These are phyloP conservation scores for Blastocystis sp. DNA, from an alignment of 352 stramenopile species.

Conservation along the genomic window DNA sequence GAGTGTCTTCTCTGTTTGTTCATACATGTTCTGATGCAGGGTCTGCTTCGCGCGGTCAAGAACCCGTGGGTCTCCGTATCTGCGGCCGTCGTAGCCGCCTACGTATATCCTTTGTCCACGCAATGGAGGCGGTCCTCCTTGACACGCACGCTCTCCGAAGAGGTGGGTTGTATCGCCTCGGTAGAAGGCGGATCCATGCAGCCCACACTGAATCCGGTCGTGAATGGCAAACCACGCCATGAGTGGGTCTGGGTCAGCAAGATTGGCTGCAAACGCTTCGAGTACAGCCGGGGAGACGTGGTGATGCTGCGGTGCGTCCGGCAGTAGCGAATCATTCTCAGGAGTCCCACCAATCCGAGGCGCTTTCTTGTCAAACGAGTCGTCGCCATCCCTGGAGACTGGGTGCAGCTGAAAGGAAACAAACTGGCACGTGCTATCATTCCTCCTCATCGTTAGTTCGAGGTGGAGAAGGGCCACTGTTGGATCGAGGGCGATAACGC, in stretches of 20 bases:
- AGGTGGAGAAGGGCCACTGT: constrained; percentile 55
- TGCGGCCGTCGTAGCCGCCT: constrained; percentile 16
- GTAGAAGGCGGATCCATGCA: constrained; percentile 51
- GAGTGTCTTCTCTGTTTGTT: constrained; percentile 15
- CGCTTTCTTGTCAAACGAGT: constrained; percentile 60
- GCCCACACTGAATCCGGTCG: constrained; percentile 29
- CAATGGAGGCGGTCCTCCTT: not conserved
- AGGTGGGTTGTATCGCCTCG: constrained; percentile 9
- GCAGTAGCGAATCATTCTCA: not conserved
- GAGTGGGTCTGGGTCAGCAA: constrained; percentile 58
- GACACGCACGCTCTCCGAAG: constrained; percentile 8
- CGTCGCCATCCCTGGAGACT: constrained; percentile 33
- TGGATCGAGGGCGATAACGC: constrained; percentile 57
- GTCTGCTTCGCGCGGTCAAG: not conserved
- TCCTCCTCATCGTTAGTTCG: not conserved
- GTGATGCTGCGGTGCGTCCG: constrained; percentile 10
- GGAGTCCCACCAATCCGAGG: constrained; percentile 12
- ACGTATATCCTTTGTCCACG: constrained; percentile 26
- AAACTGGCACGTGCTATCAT: not conserved
- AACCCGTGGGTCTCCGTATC: constrained; percentile 45
- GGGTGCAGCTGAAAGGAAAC: constrained; percentile 52
- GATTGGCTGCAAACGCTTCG: not conserved
- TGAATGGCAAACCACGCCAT: constrained; percentile 3
- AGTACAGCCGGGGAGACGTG: constrained; percentile 29
- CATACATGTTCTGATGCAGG: not conserved